Conservation (phyloP, 441 rosid species). For the Adansonia madagascariensis region DNA sequence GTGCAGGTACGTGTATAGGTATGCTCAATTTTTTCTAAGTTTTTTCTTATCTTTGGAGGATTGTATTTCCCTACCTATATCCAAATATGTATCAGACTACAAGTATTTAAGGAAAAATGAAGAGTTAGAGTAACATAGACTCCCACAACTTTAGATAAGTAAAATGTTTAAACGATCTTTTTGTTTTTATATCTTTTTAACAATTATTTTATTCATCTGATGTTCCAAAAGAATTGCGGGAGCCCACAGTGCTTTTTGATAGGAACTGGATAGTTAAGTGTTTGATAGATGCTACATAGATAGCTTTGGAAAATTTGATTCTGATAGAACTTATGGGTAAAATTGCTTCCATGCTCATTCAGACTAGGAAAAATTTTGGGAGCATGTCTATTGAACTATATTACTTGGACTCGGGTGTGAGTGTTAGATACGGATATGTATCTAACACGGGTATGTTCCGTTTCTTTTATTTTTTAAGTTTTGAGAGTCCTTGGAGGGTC, state of each 20-base stretch:
- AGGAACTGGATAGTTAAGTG: neutral
- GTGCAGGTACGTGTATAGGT: slow-evolving; percentile 45
- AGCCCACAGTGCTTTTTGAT: neutral
- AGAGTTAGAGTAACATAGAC: neutral
- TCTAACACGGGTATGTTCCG: too few species aligned
- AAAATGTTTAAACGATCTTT: neutral
- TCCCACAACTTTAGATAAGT: slow-evolving; percentile 16
- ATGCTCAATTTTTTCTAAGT: too few species aligned
- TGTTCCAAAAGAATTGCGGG: neutral
- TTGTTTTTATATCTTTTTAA: neutral
- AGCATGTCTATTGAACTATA: neutral
- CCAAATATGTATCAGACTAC: too few species aligned
- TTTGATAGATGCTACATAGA: neutral
- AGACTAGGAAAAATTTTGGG: neutral
- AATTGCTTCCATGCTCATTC: neutral
- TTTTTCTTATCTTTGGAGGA: too few species aligned
- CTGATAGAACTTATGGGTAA: neutral
- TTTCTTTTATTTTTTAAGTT: too few species aligned
- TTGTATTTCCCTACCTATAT: neutral
- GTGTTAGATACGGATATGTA: too few species aligned
- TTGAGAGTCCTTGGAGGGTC: too few species aligned
- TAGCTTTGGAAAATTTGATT: neutral
- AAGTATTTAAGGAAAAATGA: slow-evolving; percentile 11
- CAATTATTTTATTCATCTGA: neutral
- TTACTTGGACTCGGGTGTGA: too few species aligned